Evolutionary conservation across 768 basidiomycete species (phyloP), one percentile per base, ranked within the genome.

Genomic region (Suillus ampliporus): DNA sequence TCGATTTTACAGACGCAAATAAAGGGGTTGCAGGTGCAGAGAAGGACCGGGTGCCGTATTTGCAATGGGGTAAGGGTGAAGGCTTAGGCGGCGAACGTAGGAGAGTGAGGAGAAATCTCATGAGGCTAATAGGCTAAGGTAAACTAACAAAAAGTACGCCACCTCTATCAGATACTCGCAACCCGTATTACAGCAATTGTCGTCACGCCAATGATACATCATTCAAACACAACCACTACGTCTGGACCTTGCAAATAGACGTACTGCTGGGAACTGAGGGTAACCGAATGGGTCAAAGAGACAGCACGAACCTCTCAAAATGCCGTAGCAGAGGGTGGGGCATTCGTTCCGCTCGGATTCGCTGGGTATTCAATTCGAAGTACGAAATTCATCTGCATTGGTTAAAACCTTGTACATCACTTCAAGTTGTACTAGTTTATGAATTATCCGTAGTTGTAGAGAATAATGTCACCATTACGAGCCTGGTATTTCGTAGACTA

Each of bases 61-160:
- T 97, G 72, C 89, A 89, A 67, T 90, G 89, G 87, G 88, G 89
- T 0, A 87, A 84, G 65, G 83, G 82, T 0, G 87, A 84, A 50
- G 92, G 89, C 2, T 74, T 89, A 11, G 95, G 94, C 3, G 87
- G 82, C 11, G 92, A 90, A 65, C 85, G 82, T 68, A 82, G 89
- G 73, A 79, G 88, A 47, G 87, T 93, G 50, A 83, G 95, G 73
- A 82, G 94, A 71, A 97, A 97, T 77, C 74, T 97, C 72, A 94
- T 95, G 93, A 85, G 66, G 89, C 86, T 8, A 92, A 94, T 74
- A 83, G 85, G 83, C 90, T 74, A 71, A 21, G 10, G 59, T 58
- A 60, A 15, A 60, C 35, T 19, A 60, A 57, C 10, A 11, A 58
- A 35, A 58, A 34, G n/a, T 59, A 59, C 21, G 21, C 35, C 21